Percentiles rank a stretch among this genome's conserved stretches.
These are phyloP conservation scores for Scortechinia acanthostroma DNA, from an alignment of 2,329 filamentous ascomycete species.

Conservation along the genomic window DNA sequence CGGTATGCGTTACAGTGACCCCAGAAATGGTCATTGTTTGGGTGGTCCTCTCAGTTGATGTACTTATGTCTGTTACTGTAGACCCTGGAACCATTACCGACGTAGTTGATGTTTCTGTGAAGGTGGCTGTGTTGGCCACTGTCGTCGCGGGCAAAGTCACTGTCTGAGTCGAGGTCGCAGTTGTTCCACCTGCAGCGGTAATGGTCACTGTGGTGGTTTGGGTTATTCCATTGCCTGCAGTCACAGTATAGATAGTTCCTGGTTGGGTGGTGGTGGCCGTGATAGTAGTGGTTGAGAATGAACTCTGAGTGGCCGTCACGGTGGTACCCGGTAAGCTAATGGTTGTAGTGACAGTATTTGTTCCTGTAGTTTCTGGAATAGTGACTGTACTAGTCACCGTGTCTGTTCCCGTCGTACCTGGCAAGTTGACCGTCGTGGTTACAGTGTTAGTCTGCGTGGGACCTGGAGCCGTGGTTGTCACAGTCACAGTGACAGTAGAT, in stretches of 20 bases:
- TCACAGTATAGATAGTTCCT: too few relatives aligned
- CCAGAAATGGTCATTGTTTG: conserved; percentile 1
- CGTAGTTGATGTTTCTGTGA: too few relatives aligned
- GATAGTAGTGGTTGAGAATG: too few relatives aligned
- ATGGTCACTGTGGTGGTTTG: not conserved
- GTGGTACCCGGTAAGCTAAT: conserved; percentile 3
- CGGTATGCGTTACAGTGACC: not conserved
- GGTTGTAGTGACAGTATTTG: conserved; percentile 6
- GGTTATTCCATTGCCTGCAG: conserved; percentile 3
- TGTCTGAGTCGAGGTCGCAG: conserved; percentile 3
- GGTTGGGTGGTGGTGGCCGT: too few relatives aligned
- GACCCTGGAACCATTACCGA: too few relatives aligned
- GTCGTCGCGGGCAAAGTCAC: too few relatives aligned
- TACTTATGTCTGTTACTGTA: too few relatives aligned
- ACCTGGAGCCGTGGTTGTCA: not conserved
- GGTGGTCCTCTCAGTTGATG: too few relatives aligned
- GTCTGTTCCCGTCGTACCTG: not conserved
- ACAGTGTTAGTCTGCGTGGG: conserved; percentile 2
- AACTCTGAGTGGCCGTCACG: not conserved
- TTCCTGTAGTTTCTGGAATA: conserved; percentile 3
- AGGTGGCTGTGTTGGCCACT: too few relatives aligned
- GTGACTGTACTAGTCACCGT: conserved; percentile 3
- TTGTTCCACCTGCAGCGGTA: not conserved
- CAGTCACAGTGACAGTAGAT: conserved; percentile 3
- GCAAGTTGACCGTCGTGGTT: not conserved